phyloP scores from a whole-genome alignment of 2,329 filamentous ascomycete species.

The Colletotrichum liriopes region DNA sequence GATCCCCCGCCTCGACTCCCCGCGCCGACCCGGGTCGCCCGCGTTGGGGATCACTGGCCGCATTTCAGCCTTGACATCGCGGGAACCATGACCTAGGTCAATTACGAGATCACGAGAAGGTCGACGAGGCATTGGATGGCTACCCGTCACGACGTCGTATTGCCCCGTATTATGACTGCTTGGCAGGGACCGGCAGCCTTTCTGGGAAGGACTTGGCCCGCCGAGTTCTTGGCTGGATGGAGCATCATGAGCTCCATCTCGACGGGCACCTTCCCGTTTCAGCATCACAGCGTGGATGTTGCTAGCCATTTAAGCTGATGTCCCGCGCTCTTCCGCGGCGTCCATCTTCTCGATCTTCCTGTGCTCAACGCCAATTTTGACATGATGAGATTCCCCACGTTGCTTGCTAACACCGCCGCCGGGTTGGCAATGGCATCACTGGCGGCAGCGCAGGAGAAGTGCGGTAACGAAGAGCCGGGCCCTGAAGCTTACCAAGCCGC shows the following conservation, averaged over 20 bases:
- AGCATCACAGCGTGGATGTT: neutral
- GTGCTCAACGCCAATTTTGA: too few relatives aligned
- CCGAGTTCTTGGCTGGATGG: conserved; percentile 1
- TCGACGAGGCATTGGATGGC: neutral
- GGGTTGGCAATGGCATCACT: neutral
- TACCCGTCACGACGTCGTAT: neutral
- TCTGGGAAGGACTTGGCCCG: neutral
- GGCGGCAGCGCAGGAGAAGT: neutral
- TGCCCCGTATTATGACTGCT: neutral
- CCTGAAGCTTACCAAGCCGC: conserved; percentile 21
- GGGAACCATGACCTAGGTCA: too few relatives aligned
- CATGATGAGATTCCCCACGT: conserved; percentile 2
- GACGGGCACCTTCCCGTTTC: conserved; percentile 30
- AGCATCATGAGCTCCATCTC: conserved; percentile 21
- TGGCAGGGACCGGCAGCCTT: neutral
- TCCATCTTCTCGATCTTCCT: neutral
- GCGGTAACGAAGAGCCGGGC: neutral
- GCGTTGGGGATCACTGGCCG: neutral
- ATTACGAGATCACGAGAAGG: neutral
- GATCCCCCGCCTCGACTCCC: too few relatives aligned
- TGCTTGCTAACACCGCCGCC: neutral
- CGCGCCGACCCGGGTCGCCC: neutral
- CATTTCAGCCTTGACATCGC: neutral
- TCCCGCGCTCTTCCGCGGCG: neutral
- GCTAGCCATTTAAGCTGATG: neutral